Evolutionary conservation across 2,329 filamentous ascomycete genomes (phyloP).

Genomic region (Ustilaginoidea virens): DNA sequence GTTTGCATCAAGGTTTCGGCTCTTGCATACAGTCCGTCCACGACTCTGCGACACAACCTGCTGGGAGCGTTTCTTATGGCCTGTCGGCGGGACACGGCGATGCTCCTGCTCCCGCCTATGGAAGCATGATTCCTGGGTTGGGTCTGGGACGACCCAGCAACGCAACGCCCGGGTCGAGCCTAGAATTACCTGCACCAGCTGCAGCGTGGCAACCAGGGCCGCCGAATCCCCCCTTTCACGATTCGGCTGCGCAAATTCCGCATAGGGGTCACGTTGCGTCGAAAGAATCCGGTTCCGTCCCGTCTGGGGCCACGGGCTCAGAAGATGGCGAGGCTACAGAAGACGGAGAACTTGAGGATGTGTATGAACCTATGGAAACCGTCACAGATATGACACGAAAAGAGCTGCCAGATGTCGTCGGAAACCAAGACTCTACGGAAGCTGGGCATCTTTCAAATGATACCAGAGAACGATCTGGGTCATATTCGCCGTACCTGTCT

Average conservation of each 20-base stretch:
- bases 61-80: background rate
- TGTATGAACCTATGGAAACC: slow-evolving; percentile 28
- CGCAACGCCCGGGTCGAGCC: slow-evolving; percentile 7
- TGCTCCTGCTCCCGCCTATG: slow-evolving; percentile 10
- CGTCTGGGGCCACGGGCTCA: slow-evolving; percentile 8
- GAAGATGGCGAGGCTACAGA: slow-evolving; percentile 74
- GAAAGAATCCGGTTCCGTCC: slow-evolving; percentile 3
- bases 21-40: slow-evolving; percentile 8
- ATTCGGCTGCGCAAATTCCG: background rate
- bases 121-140: slow-evolving; percentile 18
- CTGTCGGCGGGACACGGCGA: slow-evolving; percentile 7
- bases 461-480: slow-evolving; percentile 29
- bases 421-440: no score
- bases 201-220: slow-evolving; percentile 1
- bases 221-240: background rate
- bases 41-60: slow-evolving; percentile 4
- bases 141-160: slow-evolving; percentile 13
- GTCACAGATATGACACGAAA: background rate
- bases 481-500: slow-evolving; percentile 36
- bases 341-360: slow-evolving; percentile 38
- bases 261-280: background rate
- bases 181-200: slow-evolving; percentile 4
- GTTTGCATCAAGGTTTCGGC: slow-evolving; percentile 8
- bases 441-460: background rate
- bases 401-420: background rate